Base-by-base conservation (phyloP, 2,329 filamentous ascomycete genomes). In the Colletotrichum incanum region DNA sequence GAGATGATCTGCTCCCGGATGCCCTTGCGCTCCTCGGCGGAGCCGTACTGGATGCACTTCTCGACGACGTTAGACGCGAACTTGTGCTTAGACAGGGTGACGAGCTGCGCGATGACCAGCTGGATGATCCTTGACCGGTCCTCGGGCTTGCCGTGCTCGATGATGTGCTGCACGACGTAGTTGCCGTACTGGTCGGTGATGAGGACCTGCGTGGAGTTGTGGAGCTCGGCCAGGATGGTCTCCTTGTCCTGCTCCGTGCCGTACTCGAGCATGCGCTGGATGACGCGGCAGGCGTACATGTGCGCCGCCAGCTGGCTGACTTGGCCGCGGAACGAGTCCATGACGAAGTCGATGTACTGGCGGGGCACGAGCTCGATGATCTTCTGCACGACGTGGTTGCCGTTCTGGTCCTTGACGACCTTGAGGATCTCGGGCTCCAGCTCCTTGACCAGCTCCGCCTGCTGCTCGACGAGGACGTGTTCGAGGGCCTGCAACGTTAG, bases 31-130 rank as follows among this genome's bases (percentile, higher is more conserved):
- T 97, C 93, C 62, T 91, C 86, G 26, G 89, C 84, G 0, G 90
- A 90, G 26, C 94, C 94, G 75, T 88, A 89, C 67, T 93, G 86
- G 72, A 98, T 92, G 79, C 95, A 97, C 82, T 94, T 96, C 82
- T 99, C 96, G 0, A 99, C 96, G 3, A 99, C 96, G 77, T 99
- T 98, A 78, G 95, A 98, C 0, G 96, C 96, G 78, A 94, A 97
- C 80, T 99, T 99, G 85, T 98, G 94, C 85, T 95, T 98, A 34
- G 95, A 98, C 76, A 94, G 92, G 1, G 85, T 84, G 49, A 98
- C 82, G 2, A 98, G 85, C 69, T 94, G 90, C 16, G 87, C 86
- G 75, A 92, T 91, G 74, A 98, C 92, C 58, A 94, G 85, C 34
- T 87, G 83, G 67, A 98, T 93, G 77, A 98, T 92, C 76, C 87